These are phyloP conservation scores for Bruguiera sexangula DNA, from an alignment of 345 rosid genomes.

Conservation along the genomic window DNA sequence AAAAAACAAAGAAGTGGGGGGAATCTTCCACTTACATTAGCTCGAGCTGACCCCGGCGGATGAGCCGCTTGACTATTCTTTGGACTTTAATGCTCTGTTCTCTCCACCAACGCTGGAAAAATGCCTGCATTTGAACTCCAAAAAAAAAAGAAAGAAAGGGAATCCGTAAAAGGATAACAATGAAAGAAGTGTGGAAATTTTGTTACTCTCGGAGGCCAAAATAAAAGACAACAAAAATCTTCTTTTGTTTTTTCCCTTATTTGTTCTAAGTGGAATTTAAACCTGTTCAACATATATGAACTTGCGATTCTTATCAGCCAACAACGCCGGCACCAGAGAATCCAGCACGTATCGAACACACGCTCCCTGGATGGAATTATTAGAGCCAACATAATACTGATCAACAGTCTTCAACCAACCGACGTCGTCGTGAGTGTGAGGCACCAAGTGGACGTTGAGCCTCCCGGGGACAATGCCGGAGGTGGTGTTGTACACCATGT, in stretches of 20 bases:
- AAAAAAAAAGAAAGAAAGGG: too few relatives aligned
- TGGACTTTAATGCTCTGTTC: constrained; percentile 1
- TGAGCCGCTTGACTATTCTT: not conserved
- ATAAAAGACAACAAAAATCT: not conserved
- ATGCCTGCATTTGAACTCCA: not conserved
- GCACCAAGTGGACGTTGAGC: constrained; percentile 57
- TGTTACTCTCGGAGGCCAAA: not conserved
- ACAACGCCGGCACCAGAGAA: constrained; percentile 46
- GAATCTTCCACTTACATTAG: not conserved
- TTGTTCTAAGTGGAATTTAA: too few relatives aligned
- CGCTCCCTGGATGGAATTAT: constrained; percentile 58
- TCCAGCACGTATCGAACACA: constrained; percentile 54
- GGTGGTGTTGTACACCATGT: constrained; percentile 40
- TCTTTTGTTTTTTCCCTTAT: too few relatives aligned
- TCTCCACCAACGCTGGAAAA: constrained; percentile 4
- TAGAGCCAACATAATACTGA: constrained; percentile 59
- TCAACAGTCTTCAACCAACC: constrained; percentile 62
- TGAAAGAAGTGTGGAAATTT: not conserved
- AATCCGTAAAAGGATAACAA: too few relatives aligned
- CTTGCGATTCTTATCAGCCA: constrained; percentile 51
- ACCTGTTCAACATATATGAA: constrained; percentile 59
- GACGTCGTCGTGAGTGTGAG: constrained; percentile 57
- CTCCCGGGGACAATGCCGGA: constrained; percentile 40
- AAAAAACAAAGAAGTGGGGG: not conserved
- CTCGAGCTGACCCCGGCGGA: not conserved